Evolutionary conservation across 2,329 filamentous ascomycete genomes (phyloP).

Genomic region (Clonostachys sp.): DNA sequence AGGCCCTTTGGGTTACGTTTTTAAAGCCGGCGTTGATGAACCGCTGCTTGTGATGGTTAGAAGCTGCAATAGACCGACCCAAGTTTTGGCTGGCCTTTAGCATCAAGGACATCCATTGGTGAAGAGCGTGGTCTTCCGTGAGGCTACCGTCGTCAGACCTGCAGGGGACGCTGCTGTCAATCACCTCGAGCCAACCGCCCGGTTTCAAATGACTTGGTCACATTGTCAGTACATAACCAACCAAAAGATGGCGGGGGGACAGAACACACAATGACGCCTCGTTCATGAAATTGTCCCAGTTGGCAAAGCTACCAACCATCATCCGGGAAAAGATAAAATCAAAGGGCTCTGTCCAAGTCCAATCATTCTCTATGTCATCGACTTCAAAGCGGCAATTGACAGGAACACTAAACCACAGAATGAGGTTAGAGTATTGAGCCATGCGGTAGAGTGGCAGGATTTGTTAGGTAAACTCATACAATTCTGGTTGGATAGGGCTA

Average conservation of each 20-base stretch:
- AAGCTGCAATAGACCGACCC: slow-evolving; percentile 13
- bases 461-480: too few species aligned
- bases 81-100: slow-evolving; percentile 7
- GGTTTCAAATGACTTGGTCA: slow-evolving; percentile 20
- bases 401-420: slow-evolving; percentile 11
- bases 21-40: slow-evolving; percentile 25
- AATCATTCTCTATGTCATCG: slow-evolving; percentile 24
- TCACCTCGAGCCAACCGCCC: slow-evolving; percentile 26
- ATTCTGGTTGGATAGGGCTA: too few species aligned
- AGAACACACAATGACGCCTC: too few species aligned
- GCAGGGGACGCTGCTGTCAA: slow-evolving; percentile 16
- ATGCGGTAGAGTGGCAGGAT: too few species aligned
- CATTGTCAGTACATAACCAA: not conserved
- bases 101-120: slow-evolving; percentile 12
- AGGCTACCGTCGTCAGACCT: slow-evolving; percentile 19
- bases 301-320: slow-evolving; percentile 6
- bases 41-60: slow-evolving; percentile 16
- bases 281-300: too few species aligned
- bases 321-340: slow-evolving; percentile 30
- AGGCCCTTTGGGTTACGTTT: slow-evolving; percentile 20
- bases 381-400: slow-evolving; percentile 28
- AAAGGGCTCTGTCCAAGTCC: slow-evolving; percentile 19
- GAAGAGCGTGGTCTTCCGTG: slow-evolving; percentile 9
- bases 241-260: not conserved
- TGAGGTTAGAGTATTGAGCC: too few species aligned